Evolutionary conservation across 768 basidiomycete genomes (phyloP).

Genomic region (Suillus fuscotomentosus): DNA sequence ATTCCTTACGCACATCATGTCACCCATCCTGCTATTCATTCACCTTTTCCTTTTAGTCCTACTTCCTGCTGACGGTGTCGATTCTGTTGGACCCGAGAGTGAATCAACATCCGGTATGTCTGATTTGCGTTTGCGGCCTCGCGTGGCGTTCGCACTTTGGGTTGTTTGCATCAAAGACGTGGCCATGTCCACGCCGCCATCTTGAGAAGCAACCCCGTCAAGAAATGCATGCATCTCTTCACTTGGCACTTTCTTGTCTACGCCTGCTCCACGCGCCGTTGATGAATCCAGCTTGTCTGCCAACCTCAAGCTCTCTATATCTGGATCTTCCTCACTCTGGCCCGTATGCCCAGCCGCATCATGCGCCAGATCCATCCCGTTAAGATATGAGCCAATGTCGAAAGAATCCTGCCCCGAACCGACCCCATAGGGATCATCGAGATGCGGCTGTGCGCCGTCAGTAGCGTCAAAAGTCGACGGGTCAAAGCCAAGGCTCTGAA

Average conservation of each 20-base stretch:
- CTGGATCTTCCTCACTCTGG: conserved; percentile 27
- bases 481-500: conserved; percentile 70
- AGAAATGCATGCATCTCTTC: conserved; percentile 42
- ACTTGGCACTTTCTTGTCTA: conserved; percentile 27
- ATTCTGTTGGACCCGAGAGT: background rate
- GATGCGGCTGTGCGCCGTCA: background rate
- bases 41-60: conserved; percentile 31
- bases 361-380: conserved; percentile 32
- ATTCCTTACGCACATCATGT: conserved; percentile 1
- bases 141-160: background rate
- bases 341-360: conserved; percentile 17
- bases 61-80: conserved; percentile 11
- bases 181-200: conserved; percentile 14
- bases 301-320: conserved; percentile 24
- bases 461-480: conserved; percentile 29
- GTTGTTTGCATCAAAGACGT: background rate
- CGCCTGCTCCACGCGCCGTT: conserved; percentile 28
- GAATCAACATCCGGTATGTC: conserved; percentile 20
- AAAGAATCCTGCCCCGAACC: conserved; percentile 26
- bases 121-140: conserved; percentile 42
- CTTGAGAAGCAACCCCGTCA: conserved; percentile 40
- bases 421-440: conserved; percentile 8
- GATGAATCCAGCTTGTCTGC: conserved; percentile 33
- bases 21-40: conserved; percentile 3
- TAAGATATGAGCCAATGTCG: conserved; percentile 39